Evolutionary conservation across 2,329 filamentous ascomycete genomes (phyloP), one percentile per base, ranked within the genome.

Genomic region (Botrytis aclada): DNA sequence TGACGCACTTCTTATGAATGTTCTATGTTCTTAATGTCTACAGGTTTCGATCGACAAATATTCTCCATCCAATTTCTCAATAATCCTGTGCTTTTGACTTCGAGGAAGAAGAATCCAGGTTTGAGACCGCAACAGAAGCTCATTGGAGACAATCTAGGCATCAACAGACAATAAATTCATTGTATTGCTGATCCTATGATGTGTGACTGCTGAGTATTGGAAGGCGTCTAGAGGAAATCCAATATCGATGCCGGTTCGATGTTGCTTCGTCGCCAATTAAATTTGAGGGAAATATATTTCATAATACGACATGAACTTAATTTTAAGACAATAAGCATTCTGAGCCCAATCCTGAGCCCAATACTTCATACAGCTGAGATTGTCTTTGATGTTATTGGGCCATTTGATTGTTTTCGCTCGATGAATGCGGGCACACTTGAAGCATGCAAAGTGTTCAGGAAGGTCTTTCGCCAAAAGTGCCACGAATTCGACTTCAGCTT

Each of bases 51-150:
- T 22, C 1, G 34, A 62, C 6, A 43, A 22, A n/a, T n/a, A n/a
- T n/a, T n/a, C n/a, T 47, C 64, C 8, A 12, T 25, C 18, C 18
- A 64, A 14, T 20, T 69, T 37, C 60, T 65, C 63, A 39, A 70
- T 47, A 61, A 72, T 60, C 64, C 73, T 54, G n/a, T 73, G 72
- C 45, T 65, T 74, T 64, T 32, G 34, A 70, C 51, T 75, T 41
- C 34, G 65, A 32, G 74, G 70, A 61, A 74, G 61, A 41, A 77
- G 54, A 51, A 74, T 51, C 74, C 76, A 77, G 54, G 45, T 65
- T 71, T 77, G 75, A 60, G 76, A 76, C 39, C 75, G 74, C 67
- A 77, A 66, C 34, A 69, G 22, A 72, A 67, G 51, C 20, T 72
- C 70, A 10, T 69, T 47, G 16, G 51, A 45, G 32, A 51, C 51